Evolutionary conservation across 2,329 filamentous ascomycete species (phyloP), one percentile per base, ranked within the genome.

Genomic region (Aureobasidium melanogenum): DNA sequence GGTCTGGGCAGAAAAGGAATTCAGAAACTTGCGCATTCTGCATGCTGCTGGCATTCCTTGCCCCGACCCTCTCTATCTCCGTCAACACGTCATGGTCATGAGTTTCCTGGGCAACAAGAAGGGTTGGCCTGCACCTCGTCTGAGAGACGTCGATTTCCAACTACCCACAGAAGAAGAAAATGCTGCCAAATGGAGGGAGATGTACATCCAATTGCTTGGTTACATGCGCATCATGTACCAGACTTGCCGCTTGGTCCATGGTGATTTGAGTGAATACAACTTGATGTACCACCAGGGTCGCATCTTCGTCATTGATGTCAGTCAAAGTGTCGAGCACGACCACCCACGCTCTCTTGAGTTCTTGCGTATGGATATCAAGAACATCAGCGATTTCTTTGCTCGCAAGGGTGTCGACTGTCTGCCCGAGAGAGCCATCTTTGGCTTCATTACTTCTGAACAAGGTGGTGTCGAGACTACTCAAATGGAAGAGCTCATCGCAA

Each of bases 1-100:
- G 75, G 81, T 97, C 26, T 99, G 94, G 94, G 95, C 95, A 0
- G 93, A 99, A 77, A 99, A 99, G 77, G 94, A 99, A 76, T 96
- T 95, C 78, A 85, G 94, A 44, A 99, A 99, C 75, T 76, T 99
- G 69, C 87, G 91, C 67, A 83, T 94, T 61, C 87, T 99, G 64
- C 80, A 95, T 73, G 79, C 84, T 6, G 88, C 92, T 8, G 90
- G 89, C 8, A 96, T 99, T 60, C 88, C 91, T 6, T 96, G 89
- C 67, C 94, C 94, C 0, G 90, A 96, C 71, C 92, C 94, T 3
- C 80, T 97, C 63, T 87, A 88, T 68, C 84, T 99, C 54, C 91
- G 93, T 70, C 82, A 93, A n/a, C 92, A 99, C 70, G 93, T 99
- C 5, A 82, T 99, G 2, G 89, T 95, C 60, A 99, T 99, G 94